These are phyloP conservation scores for Beauveria sp. DNA, from an alignment of 2,329 filamentous ascomycete species.

Conservation along the genomic window DNA sequence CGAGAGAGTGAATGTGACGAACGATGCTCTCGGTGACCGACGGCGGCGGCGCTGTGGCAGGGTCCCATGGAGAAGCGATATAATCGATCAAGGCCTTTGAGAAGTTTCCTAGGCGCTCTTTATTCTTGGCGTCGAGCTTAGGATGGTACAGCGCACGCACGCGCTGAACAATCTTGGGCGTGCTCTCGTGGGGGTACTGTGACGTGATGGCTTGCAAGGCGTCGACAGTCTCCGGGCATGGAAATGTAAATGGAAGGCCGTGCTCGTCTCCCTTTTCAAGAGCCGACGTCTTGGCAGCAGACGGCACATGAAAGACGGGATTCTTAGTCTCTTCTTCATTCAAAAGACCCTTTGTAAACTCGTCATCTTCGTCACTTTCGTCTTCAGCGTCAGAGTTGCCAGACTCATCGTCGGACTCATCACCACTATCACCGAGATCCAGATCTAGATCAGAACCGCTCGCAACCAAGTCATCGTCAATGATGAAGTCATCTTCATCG, in stretches of 20 bases:
- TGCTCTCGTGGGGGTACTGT: conserved; percentile 52
- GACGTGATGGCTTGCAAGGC: conserved; percentile 64
- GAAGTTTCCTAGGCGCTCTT: conserved; percentile 67
- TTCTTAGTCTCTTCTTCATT: conserved; percentile 49
- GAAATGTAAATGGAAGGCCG: conserved; percentile 73
- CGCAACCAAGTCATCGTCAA: conserved; percentile 83
- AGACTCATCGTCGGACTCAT: conserved; percentile 43
- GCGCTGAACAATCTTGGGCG: conserved; percentile 75
- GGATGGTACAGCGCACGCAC: conserved; percentile 91
- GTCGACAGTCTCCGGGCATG: conserved; percentile 70
- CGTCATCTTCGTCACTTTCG: conserved; percentile 43
- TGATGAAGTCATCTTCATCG: conserved; percentile 88
- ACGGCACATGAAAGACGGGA: conserved; percentile 40
- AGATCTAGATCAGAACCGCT: conserved; percentile 64
- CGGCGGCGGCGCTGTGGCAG: conserved; percentile 47
- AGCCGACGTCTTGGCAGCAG: conserved; percentile 30
- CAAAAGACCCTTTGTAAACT: conserved; percentile 64
- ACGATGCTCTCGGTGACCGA: conserved; percentile 68
- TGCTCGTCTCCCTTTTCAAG: conserved; percentile 38
- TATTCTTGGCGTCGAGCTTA: conserved; percentile 77
- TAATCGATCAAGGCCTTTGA: conserved; percentile 58
- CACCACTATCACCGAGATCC: conserved; percentile 48
- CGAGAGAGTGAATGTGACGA: conserved; percentile 86
- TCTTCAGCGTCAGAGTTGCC: conserved; percentile 31
- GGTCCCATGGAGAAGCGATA: conserved; percentile 40